phyloP scores from a whole-genome alignment of 495 filamentous ascomycete genomes.

The Sphaerosporella brunnea region DNA sequence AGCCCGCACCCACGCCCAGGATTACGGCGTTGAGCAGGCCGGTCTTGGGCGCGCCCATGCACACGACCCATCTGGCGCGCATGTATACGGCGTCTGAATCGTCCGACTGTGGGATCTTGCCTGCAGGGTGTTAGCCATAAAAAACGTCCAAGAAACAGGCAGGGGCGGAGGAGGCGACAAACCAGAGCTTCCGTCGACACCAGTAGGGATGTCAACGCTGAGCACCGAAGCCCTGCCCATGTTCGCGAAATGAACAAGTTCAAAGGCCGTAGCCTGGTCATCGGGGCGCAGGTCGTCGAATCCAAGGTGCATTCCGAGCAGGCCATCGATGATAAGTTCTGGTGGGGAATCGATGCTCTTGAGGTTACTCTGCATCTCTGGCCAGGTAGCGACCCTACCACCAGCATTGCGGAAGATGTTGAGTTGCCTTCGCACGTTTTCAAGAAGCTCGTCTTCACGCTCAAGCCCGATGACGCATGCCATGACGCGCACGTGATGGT shows the following conservation, averaged over 20 bases:
- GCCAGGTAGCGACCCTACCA: constrained; percentile 45
- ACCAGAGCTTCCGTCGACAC: constrained; percentile 63
- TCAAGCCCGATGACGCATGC: constrained; percentile 71
- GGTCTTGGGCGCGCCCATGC: constrained; percentile 65
- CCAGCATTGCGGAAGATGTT: constrained; percentile 62
- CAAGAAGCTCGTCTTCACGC: constrained; percentile 49
- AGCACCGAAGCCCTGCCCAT: constrained; percentile 57
- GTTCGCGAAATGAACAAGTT: constrained; percentile 76
- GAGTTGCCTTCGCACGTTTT: constrained; percentile 50
- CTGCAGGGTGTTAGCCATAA: constrained; percentile 22
- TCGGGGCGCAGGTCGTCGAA: constrained; percentile 70
- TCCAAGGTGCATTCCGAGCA: constrained; percentile 64
- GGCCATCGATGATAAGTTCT: constrained; percentile 72
- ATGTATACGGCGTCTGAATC: constrained; percentile 59
- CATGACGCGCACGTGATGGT: constrained; percentile 58
- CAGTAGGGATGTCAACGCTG: constrained; percentile 72
- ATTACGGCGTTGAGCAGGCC: constrained; percentile 58
- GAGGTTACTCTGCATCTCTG: constrained; percentile 35
- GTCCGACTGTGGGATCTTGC: constrained; percentile 33
- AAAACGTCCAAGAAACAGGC: background rate
- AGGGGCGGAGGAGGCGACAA: constrained; percentile 30
- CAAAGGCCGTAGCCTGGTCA: constrained; percentile 64
- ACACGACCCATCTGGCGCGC: constrained; percentile 56
- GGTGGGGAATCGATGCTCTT: constrained; percentile 42
- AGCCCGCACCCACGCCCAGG: constrained; percentile 40